Evolutionary conservation across 192 early-diverging fungal species (phyloP), one percentile per base, ranked within the genome.

Genomic region (Spizellomyces sp.): DNA sequence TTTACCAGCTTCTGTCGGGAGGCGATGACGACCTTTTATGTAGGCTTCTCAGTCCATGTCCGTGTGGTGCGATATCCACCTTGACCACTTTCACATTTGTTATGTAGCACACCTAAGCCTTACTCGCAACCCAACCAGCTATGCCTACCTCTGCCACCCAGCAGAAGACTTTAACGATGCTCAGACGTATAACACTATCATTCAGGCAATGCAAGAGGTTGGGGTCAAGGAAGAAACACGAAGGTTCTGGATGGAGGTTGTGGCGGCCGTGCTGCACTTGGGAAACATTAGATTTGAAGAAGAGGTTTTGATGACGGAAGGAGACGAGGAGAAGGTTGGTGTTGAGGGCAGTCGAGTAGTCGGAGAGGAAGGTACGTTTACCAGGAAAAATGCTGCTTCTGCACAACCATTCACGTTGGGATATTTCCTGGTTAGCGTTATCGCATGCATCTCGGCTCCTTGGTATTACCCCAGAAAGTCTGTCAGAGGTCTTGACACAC

Each of bases 1-100:
- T 98, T 73, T 94, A 98, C 80, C 90, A 95, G 66, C 79, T 98
- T 36, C 84, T 95, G 6, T 86, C 91, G n/a, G 96, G 95, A 1
- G 84, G 90, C 8, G 66, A 81, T 43, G 86, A 86, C 47, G 90
- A 96, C 15, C 55, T 87, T 88, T 59, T 68, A 7, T 44, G 27
- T 36, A 36, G 27, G 27, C 27, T 36, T 2, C 27, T 36, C 27
- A 3, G 27, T 36, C 27, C 27, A 36, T 36, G 27, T 36, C 3
- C 27, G 27, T 36, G 27, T 36, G 27, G 27, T 36, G 27, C 27
- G 27, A 36, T 36, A 36, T 36, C n/a, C n/a, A n/a, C n/a, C 27
- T 36, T 36, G 27, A 36, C 27, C 56, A 74, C n/a, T 87, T 81
- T 69, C 27, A 36, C 27, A 36, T 36, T 36, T 36, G 27, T 36